Base-by-base conservation (phyloP, 345 rosid genomes). In the Populus pruinosa region DNA sequence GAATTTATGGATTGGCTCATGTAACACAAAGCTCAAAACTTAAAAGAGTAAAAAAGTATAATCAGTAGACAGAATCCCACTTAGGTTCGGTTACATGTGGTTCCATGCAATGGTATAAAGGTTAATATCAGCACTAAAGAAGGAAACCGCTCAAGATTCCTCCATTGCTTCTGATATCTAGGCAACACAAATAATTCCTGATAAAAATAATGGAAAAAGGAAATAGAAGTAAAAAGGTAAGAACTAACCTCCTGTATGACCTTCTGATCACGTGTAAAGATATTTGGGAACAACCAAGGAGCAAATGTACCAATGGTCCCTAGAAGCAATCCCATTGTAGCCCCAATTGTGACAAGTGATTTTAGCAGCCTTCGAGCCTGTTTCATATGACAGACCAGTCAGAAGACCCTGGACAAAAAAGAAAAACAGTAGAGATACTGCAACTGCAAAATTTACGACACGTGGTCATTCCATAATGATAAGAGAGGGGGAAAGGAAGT, bases 291-390 rank as follows among this genome's bases (percentile, higher is more conserved):
- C 72, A 89, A 83, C 91, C 88, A 80, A 49, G 95, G 97, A 81
- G 93, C 83, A 76, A 86, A 80, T 56, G 89, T 86, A 77, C 94
- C 98, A 65, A 87, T 74, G 74, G 65, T 78, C 63, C 86, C 96
- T 17, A 93, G 77, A 31, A 82, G 74, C 77, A 93, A 27, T 79
- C 99, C 96, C 67, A 89, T 79, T 7, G 89, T 82, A 35, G 87
- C 85, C 20, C 93, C 98, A 39, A 90, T 91, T 41, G 88, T 83
- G 64, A 87, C 76, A 31, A 95, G 93, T 12, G 99, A 95, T 83
- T 93, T 93, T 64, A 93, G 86, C 83, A 95, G 88, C 90, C 77
- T 86, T 77, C 89, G 91, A 69, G 97, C 96, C 97, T 94, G 84
- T 77, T 80, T 41, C 9, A 82, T 33, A 70, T n/a, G 50, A 76